Conservation (phyloP, 2,329 filamentous ascomycete species). For the Rasamsonia emersonii region DNA sequence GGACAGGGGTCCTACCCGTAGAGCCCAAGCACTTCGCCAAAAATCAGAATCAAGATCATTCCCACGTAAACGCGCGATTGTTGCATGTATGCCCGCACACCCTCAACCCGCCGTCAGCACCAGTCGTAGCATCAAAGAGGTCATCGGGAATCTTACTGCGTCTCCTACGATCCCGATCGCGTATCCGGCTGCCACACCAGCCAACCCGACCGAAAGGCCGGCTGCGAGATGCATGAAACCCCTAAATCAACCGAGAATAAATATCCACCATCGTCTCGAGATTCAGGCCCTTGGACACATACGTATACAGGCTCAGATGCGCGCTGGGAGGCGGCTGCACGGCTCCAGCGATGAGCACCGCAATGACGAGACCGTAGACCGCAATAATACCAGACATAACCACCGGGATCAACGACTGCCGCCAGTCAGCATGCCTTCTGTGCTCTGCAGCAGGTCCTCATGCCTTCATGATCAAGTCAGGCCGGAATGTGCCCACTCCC, state of each 20-base stretch:
- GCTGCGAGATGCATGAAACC: slow-evolving; percentile 91
- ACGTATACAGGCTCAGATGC: slow-evolving; percentile 79
- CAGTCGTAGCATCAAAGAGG: not conserved
- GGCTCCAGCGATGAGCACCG: slow-evolving; percentile 89
- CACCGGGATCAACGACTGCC: slow-evolving; percentile 42
- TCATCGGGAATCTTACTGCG: slow-evolving; percentile 46
- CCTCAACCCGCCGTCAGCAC: slow-evolving; percentile 33
- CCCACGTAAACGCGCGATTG: slow-evolving; percentile 95
- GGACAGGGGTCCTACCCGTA: slow-evolving; percentile 86
- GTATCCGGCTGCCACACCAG: slow-evolving; percentile 89
- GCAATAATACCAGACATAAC: slow-evolving; percentile 99
- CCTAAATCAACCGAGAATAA: slow-evolving; percentile 36
- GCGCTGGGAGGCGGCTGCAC: slow-evolving; percentile 61
- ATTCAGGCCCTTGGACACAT: slow-evolving; percentile 25
- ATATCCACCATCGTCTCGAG: slow-evolving; percentile 11
- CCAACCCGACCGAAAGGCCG: slow-evolving; percentile 82
- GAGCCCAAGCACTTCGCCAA: slow-evolving; percentile 91
- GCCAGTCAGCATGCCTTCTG: slow-evolving; percentile 12
- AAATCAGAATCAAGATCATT: slow-evolving; percentile 98
- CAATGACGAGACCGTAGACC: slow-evolving; percentile 93
- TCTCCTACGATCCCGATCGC: slow-evolving; percentile 95
- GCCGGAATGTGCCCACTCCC: slow-evolving; percentile 56
- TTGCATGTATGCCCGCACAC: slow-evolving; percentile 90
- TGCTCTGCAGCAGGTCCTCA: slow-evolving; percentile 7
- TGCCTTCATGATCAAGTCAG: slow-evolving; percentile 63